A percentile compares a stretch with the other conserved stretches of the same genome.
Evolutionary conservation across 2,329 filamentous ascomycete species (phyloP).

Genomic region (Diplodia sapinea): DNA sequence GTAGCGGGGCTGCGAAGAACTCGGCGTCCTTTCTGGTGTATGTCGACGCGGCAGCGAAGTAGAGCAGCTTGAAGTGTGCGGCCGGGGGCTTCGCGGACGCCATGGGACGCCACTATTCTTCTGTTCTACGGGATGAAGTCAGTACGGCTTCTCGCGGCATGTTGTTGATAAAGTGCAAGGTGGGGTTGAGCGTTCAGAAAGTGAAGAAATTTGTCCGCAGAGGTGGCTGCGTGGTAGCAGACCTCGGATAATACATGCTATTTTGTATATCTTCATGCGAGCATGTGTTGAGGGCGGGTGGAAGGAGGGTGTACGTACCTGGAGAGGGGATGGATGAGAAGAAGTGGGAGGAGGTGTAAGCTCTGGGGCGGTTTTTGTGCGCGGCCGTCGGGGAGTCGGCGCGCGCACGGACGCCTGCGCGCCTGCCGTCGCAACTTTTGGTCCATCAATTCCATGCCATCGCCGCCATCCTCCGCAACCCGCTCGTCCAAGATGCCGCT

Average conservation of each 20-base stretch:
- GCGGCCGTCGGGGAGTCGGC: neutral
- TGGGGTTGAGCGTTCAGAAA: slow-evolving; percentile 38
- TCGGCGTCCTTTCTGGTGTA: slow-evolving; percentile 74
- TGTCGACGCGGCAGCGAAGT: slow-evolving; percentile 77
- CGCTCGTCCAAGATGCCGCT: neutral
- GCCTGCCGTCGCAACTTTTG: slow-evolving; percentile 23
- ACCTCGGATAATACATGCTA: slow-evolving; percentile 59
- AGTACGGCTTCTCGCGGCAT: too few species aligned
- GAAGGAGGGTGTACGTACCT: slow-evolving; percentile 1
- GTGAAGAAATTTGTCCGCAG: slow-evolving; percentile 41
- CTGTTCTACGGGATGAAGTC: neutral
- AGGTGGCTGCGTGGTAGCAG: slow-evolving; percentile 36
- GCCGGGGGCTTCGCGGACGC: slow-evolving; percentile 56
- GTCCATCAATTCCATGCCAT: neutral
- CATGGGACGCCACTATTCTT: slow-evolving; percentile 38
- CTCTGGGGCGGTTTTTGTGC: slow-evolving; percentile 17
- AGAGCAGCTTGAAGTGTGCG: slow-evolving; percentile 79
- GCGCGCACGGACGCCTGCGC: slow-evolving; percentile 7
- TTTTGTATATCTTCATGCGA: slow-evolving; percentile 45
- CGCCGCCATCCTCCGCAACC: neutral
- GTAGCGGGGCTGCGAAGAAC: slow-evolving; percentile 68
- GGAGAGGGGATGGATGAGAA: neutral
- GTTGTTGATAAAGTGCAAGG: neutral
- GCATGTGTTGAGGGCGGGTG: neutral
- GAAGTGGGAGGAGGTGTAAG: slow-evolving; percentile 1